Evolutionary conservation across 352 stramenopile species (phyloP).

Genomic region (Phytophthora palmivora): DNA sequence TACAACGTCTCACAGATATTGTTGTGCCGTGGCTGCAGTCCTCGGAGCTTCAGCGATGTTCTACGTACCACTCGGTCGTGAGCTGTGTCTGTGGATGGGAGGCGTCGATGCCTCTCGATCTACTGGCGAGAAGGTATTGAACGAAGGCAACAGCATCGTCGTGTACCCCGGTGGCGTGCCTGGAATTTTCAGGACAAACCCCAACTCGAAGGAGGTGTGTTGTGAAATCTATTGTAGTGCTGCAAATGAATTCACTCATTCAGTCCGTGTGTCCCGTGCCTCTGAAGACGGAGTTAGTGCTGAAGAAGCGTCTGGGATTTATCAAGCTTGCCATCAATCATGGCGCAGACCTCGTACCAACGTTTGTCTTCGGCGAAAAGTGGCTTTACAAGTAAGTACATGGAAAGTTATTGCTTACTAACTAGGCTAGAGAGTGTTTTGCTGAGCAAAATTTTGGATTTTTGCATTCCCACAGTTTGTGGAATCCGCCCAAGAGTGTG

Average conservation of each 20-base stretch:
- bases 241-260: too few relatives aligned
- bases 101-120: constrained; percentile 51
- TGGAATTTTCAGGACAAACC: constrained; percentile 55
- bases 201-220: constrained; percentile 53
- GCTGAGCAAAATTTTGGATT: too few relatives aligned
- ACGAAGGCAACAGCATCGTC: constrained; percentile 48
- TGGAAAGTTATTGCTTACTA: too few relatives aligned
- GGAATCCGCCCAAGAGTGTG: constrained; percentile 57
- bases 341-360: constrained; percentile 52
- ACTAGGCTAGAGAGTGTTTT: too few relatives aligned
- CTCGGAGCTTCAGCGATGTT: constrained; percentile 68
- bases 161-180: constrained; percentile 54
- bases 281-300: constrained; percentile 40
- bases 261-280: too few relatives aligned
- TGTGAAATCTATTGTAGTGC: too few relatives aligned
- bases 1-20: too few relatives aligned
- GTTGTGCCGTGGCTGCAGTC: constrained; percentile 25
- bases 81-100: constrained; percentile 66
- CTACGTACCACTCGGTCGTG: constrained; percentile 61
- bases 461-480: constrained; percentile 41
- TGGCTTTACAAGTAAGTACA: constrained; percentile 56
- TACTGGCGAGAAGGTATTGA: constrained; percentile 49
- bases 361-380: constrained; percentile 62
- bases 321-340: constrained; percentile 54
- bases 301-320: constrained; percentile 55